Base-by-base conservation (phyloP, 495 filamentous ascomycete genomes). In the Acidomyces sp. region DNA sequence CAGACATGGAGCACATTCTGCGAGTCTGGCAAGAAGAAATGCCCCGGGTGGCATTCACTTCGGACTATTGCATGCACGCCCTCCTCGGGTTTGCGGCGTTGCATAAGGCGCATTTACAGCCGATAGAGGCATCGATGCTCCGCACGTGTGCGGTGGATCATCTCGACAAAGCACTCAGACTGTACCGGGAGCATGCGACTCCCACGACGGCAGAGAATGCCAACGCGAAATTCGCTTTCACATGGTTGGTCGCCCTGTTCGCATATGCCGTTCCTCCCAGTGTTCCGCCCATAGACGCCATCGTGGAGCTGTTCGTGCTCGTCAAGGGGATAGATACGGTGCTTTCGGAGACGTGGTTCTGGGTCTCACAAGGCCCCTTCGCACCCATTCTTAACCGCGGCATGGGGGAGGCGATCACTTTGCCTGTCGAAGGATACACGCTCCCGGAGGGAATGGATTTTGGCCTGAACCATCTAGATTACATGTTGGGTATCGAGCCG, bases 361-460 rank as follows among this genome's bases (percentile, higher is more conserved):
- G 41, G 42, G 47, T 50, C 2, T 35, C 37, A 2, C 47, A 50
- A 36, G 47, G 47, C 6, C 41, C 47, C 5, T 39, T 50, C 30
- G 41, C 47, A 5, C 41, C 47, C 6, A 46, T 50, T 9, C 31
- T 50, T 11, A 28, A 29, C 1, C 9, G 37, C 12, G 47, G 42
- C 1, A 41, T 46, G 22, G 29, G 42, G 11, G 37, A 37, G 19
- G 39, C 46, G 3, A 33, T 45, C 18, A 30, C 39, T 10, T 27
- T 18, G 18, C 34, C 31, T 6, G 23, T 20, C 11, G 34, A 36
- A 23, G 21, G 34, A 15, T 39, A 44, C 21, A 33, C 27, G 3
- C 9, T 43, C 4, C 47, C 47, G 5, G 41, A 45, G 22, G 47
- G 47, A n/a, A 50, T 50, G 28, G 47, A 50, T 32, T 50, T 45